A percentile compares a stretch with the other conserved stretches of the same genome.
Conservation (phyloP, 768 basidiomycete genomes). For the Suillus sp. region DNA sequence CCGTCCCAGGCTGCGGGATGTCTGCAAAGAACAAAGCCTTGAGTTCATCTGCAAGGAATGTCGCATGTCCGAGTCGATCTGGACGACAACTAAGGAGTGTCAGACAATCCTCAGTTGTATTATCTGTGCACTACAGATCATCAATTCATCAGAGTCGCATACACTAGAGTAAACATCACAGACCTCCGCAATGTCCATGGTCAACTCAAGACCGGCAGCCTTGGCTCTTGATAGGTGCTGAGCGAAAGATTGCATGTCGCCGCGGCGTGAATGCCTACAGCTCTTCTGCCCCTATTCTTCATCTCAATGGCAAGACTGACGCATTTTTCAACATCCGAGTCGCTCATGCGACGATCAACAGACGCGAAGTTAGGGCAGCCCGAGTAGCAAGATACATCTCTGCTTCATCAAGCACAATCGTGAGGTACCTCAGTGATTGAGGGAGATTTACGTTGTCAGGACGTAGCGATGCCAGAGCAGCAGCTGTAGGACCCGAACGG, state of each 20-base stretch:
- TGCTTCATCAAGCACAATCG: conserved; percentile 64
- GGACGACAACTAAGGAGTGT: conserved; percentile 63
- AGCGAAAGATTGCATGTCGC: conserved; percentile 54
- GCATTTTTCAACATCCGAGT: conserved; percentile 52
- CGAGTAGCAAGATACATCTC: conserved; percentile 52
- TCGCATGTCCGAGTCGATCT: conserved; percentile 77
- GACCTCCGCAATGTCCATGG: conserved; percentile 84
- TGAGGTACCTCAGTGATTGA: conserved; percentile 59
- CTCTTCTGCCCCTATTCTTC: conserved; percentile 54
- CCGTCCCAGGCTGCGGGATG: conserved; percentile 22
- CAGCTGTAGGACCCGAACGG: conserved; percentile 37
- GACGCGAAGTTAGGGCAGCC: conserved; percentile 71
- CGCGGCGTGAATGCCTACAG: conserved; percentile 69
- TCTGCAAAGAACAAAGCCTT: conserved; percentile 52
- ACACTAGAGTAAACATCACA: conserved; percentile 11
- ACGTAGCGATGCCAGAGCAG: conserved; percentile 57
- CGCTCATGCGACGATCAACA: conserved; percentile 71
- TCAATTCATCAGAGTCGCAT: neutral
- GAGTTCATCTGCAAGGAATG: conserved; percentile 68
- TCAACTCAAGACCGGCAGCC: conserved; percentile 65
- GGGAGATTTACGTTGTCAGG: conserved; percentile 59
- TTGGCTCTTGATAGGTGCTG: conserved; percentile 56
- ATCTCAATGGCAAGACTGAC: conserved; percentile 58
- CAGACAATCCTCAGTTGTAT: conserved; percentile 59
- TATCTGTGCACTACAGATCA: conserved; percentile 44